Evolutionary conservation across 2,329 filamentous ascomycete species (phyloP), one percentile per base, ranked within the genome.

Genomic region (Xylaria digitata): DNA sequence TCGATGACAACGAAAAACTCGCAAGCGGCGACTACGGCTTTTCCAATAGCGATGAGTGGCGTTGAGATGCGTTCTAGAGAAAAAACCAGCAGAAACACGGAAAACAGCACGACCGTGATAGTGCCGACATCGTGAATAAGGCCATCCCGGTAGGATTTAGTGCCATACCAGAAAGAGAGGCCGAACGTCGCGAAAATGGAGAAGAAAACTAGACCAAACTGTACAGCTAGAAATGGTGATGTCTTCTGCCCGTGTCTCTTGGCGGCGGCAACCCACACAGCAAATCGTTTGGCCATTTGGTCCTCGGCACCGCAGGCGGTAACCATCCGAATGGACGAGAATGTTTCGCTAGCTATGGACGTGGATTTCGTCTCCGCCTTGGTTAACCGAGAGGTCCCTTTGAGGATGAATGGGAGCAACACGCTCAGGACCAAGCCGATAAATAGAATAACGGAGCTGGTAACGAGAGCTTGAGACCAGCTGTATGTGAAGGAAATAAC

Each of bases 111-210:
- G 23, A 88, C 82, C 30, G 89, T 78, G 57, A 90, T 83, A 7
- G 83, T 85, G 49, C 86, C 83, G 11, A 88, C 79, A 64, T 79
- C 80, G 17, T 80, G 70, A 46, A 90, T 75, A 19, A 80, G 79
- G 0, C 82, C 82, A 13, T 86, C 80, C 1, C 81, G 68, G 54
- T 78, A 83, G 0, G 84, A 82, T 71, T 83, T 85, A 52, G 84
- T 83, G 3, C 88, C 89, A 70, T 85, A 90, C 87, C 87, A 90
- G 68, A 91, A 91, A 7, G 84, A 80, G 23, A 90, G 79, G 1
- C 83, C 85, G 68, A 89, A 89, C 0, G 84, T 80, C 2, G 79
- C 75, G 63, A 84, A 87, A 0, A 86, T 75, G 2, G 81, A 82
- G 58, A 89, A 88, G 76, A 87, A 88, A 17, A 89, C 75, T 1